Evolutionary conservation across 2,329 filamentous ascomycete genomes (phyloP).

Genomic region (Nigrospora oryzae): DNA sequence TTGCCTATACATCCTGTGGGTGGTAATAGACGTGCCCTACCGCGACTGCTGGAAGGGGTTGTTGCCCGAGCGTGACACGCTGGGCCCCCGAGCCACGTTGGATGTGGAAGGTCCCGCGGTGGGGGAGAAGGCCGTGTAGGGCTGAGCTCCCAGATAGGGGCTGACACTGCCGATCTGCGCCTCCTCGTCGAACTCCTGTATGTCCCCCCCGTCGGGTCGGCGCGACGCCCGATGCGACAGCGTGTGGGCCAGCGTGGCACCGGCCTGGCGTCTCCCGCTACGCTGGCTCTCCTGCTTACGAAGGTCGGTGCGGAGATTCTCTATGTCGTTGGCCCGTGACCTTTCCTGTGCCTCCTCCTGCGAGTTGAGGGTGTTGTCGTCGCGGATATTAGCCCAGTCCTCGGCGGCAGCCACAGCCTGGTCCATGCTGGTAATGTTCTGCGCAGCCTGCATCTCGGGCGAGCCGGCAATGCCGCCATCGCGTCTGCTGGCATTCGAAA

Average conservation of each 20-base stretch:
- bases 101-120: not conserved
- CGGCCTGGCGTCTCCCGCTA: conserved; percentile 19
- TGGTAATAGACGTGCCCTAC: not conserved
- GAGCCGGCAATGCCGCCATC: conserved; percentile 15
- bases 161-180: conserved; percentile 17
- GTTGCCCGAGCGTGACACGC: conserved; percentile 6
- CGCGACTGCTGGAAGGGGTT: conserved; percentile 12
- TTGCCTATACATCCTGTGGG: not conserved
- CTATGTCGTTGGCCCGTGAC: conserved; percentile 27
- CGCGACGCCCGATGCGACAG: conserved; percentile 13
- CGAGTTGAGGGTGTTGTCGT: conserved; percentile 24
- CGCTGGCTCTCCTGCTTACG: conserved; percentile 18
- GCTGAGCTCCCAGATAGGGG: not conserved
- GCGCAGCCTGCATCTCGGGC: conserved; percentile 34
- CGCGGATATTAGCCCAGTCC: conserved; percentile 27
- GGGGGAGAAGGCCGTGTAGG: not conserved
- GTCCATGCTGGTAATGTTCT: conserved; percentile 33
- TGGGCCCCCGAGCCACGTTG: conserved; percentile 2
- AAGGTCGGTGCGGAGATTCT: conserved; percentile 15
- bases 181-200: conserved; percentile 19
- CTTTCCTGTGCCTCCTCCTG: conserved; percentile 21
- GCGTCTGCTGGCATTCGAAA: conserved; percentile 9
- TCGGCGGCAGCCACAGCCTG: conserved; percentile 23
- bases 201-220: conserved; percentile 15
- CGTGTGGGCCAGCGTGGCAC: conserved; percentile 15